phyloP scores from a whole-genome alignment of 179 eudicot species.

The Beta macrorhiza region DNA sequence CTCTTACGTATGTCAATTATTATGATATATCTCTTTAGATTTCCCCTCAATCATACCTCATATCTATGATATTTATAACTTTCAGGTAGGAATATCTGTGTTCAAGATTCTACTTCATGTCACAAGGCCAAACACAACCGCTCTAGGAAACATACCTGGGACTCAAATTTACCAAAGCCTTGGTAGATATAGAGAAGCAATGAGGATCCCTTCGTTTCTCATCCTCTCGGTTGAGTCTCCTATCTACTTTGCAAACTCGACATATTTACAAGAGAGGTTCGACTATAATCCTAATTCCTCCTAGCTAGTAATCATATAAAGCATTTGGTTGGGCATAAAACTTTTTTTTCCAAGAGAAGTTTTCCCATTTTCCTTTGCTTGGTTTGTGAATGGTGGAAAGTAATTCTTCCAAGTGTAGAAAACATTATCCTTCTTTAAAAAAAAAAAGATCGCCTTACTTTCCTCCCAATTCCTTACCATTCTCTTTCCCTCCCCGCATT shows the following conservation, averaged over 20 bases:
- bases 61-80: background rate
- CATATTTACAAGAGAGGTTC: constrained; percentile 89
- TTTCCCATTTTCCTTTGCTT: no score
- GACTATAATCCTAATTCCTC: background rate
- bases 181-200: constrained; percentile 53
- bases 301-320: no score
- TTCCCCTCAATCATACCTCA: background rate
- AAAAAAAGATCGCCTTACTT: no score
- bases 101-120: constrained; percentile 92
- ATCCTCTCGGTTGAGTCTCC: constrained; percentile 87
- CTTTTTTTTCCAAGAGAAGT: no score
- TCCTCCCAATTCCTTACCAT: no score
- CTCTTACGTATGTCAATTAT: no score
- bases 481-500: no score
- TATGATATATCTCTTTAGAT: no score
- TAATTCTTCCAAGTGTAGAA: no score
- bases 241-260: constrained; percentile 83
- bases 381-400: no score
- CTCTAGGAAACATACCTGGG: constrained; percentile 77
- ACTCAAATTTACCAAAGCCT: constrained; percentile 72
- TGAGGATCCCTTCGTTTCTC: constrained; percentile 70
- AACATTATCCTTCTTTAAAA: no score
- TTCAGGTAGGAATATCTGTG: constrained; percentile 88
- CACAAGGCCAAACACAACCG: constrained; percentile 80
- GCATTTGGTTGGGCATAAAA: no score